Conservation (phyloP, 106 monocot species). For the Posidonia australis region DNA sequence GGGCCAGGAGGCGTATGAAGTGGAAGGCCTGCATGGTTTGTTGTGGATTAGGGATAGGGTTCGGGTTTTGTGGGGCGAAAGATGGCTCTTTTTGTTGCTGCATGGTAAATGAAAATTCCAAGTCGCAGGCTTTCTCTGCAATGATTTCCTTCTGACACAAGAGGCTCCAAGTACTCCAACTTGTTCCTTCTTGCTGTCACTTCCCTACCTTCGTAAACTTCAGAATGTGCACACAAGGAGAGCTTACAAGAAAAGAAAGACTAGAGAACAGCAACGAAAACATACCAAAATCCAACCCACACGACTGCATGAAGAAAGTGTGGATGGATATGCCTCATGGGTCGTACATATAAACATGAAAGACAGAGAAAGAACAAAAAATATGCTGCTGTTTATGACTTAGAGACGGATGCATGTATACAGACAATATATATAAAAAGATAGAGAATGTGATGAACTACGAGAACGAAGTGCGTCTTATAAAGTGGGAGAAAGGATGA, state of each 20-base stretch:
- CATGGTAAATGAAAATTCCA: not conserved
- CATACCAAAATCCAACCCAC: too few species aligned
- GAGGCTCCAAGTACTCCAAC: not conserved
- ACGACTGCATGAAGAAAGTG: too few species aligned
- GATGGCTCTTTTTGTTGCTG: not conserved
- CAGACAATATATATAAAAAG: too few species aligned
- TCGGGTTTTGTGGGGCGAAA: not conserved
- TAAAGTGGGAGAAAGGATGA: too few species aligned
- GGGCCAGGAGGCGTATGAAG: not conserved
- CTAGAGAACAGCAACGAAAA: too few species aligned
- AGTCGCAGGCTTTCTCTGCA: too few species aligned
- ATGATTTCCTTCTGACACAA: not conserved
- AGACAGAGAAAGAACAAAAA: not conserved
- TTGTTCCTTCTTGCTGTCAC: not conserved
- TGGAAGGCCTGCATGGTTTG: slow-evolving; percentile 1
- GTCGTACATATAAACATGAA: not conserved
- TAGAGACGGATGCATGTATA: too few species aligned
- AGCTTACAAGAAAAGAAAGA: too few species aligned
- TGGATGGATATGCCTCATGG: not conserved
- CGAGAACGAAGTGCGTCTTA: too few species aligned
- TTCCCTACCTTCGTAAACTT: not conserved
- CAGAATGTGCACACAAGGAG: too few species aligned
- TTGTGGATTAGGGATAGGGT: not conserved
- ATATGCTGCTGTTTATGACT: not conserved
- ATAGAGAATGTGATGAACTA: too few species aligned